These are phyloP conservation scores for Hygrophorus pudorinus DNA, from an alignment of 768 basidiomycete species.

Conservation along the genomic window DNA sequence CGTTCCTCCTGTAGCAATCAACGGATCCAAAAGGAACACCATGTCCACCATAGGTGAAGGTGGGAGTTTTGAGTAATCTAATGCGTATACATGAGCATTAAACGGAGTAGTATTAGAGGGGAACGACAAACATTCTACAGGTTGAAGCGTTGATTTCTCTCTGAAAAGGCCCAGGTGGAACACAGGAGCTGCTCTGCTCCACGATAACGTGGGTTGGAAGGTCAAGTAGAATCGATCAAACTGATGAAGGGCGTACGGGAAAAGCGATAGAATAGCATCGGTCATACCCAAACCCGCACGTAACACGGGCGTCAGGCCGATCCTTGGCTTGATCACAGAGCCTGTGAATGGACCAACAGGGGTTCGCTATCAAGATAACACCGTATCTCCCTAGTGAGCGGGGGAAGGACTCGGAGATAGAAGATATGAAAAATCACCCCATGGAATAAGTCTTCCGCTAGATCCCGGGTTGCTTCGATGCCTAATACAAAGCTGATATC, in stretches of 20 bases:
- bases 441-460: conserved; percentile 52
- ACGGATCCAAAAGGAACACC: conserved; percentile 84
- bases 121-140: conserved; percentile 67
- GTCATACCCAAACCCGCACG: conserved; percentile 93
- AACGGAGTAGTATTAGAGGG: neutral
- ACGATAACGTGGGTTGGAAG: conserved; percentile 1
- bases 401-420: neutral
- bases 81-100: neutral
- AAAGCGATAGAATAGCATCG: conserved; percentile 51
- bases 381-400: conserved; percentile 4
- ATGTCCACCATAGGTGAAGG: conserved; percentile 63
- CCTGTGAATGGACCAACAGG: conserved; percentile 79
- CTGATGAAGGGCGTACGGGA: conserved; percentile 4
- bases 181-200: conserved; percentile 62
- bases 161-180: conserved; percentile 88
- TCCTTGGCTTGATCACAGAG: conserved; percentile 57
- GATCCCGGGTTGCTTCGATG: conserved; percentile 67
- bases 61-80: conserved; percentile 90
- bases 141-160: conserved; percentile 79
- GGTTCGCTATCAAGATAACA: conserved; percentile 43
- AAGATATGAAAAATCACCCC: conserved; percentile 38
- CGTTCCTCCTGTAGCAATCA: conserved; percentile 92
- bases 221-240: neutral
- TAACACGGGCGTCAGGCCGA: conserved; percentile 86
- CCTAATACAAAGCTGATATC: conserved; percentile 71